These are phyloP conservation scores for Hanseniaspora jakobsenii DNA, from an alignment of 805 yeast species.

Conservation along the genomic window DNA sequence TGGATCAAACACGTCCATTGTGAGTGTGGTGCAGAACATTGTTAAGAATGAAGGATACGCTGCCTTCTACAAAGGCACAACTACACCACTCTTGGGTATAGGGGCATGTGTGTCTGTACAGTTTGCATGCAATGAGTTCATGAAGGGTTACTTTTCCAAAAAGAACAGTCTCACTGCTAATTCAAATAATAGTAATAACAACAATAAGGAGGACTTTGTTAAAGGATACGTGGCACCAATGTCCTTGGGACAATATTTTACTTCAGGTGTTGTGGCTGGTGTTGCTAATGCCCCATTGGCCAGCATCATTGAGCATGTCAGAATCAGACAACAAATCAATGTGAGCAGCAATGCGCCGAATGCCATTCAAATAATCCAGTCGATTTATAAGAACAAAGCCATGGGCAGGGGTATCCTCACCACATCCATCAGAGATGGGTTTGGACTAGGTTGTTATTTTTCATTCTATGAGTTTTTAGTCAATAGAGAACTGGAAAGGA, in stretches of 20 bases:
- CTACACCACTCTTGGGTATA: conserved; percentile 89
- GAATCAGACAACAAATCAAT: conserved; percentile 89
- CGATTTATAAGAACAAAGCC: conserved; percentile 44
- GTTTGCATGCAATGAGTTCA: conserved; percentile 85
- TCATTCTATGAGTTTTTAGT: conserved; percentile 82
- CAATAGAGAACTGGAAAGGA: conserved; percentile 33
- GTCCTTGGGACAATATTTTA: conserved; percentile 54
- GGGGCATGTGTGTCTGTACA: conserved; percentile 97
- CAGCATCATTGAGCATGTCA: conserved; percentile 86
- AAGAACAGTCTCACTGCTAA: conserved; percentile 29
- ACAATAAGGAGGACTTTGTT: too few relatives aligned
- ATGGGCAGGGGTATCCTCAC: conserved; percentile 74
- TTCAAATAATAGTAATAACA: too few relatives aligned
- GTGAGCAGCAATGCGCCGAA: conserved; percentile 47
- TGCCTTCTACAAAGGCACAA: conserved; percentile 87
- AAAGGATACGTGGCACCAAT: too few relatives aligned
- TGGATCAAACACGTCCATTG: conserved; percentile 40
- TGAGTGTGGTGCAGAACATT: conserved; percentile 64
- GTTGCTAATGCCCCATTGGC: conserved; percentile 80
- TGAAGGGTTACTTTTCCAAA: conserved; percentile 65
- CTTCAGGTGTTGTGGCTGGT: conserved; percentile 87
- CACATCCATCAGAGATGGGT: conserved; percentile 69
- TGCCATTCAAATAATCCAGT: conserved; percentile 30
- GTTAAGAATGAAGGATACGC: conserved; percentile 66
- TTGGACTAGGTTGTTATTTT: conserved; percentile 83